Base-by-base conservation (phyloP, 345 rosid genomes). In the Populus pruinosa region DNA sequence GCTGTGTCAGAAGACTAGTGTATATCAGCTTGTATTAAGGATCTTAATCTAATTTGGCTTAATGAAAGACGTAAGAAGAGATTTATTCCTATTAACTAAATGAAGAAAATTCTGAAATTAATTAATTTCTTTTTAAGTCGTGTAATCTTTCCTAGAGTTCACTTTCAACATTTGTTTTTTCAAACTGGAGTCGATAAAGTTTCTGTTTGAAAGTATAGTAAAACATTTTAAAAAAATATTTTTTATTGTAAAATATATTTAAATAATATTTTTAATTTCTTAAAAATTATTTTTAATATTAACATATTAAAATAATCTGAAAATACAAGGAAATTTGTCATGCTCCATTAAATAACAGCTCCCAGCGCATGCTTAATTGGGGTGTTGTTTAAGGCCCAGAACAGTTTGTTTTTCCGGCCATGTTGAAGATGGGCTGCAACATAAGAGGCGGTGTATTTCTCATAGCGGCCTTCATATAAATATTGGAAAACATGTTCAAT, bases 141-240 rank as follows among this genome's bases (percentile, higher is more conserved):
- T 18, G 20, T 18, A 18, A 21, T 2, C 6, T 5, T 50, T n/a
- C 56, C 6, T 50, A 6, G 56, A 14, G 7, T 49, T 49, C 18
- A 13, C 16, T 49, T 14, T 14, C 20, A 49, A 1, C 53, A 1
- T 14, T 16, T 17, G 53, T 13, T 50, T 18, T 18, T 50, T 50
- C 59, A 18, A 5, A 6, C n/a, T 0, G 0, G 2, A 7, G n/a
- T 53, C 23, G 23, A 53, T 2, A 53, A 17, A 8, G 2, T 20
- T n/a, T 53, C 3, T 0, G 2, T 20, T 33, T 4, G 5, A 3
- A 0, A 33, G 0, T 33, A 0, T 33, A 0, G 0, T 33, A 33
- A 0, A 33, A 33, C 0, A 4, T 33, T 33, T 33, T 3, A 33
- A 33, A n/a, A n/a, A n/a, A n/a, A n/a, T n/a, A 0, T 0, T 33